Evolutionary conservation across 768 basidiomycete genomes (phyloP).

Genomic region (Tylopilus vinaceipallidus): DNA sequence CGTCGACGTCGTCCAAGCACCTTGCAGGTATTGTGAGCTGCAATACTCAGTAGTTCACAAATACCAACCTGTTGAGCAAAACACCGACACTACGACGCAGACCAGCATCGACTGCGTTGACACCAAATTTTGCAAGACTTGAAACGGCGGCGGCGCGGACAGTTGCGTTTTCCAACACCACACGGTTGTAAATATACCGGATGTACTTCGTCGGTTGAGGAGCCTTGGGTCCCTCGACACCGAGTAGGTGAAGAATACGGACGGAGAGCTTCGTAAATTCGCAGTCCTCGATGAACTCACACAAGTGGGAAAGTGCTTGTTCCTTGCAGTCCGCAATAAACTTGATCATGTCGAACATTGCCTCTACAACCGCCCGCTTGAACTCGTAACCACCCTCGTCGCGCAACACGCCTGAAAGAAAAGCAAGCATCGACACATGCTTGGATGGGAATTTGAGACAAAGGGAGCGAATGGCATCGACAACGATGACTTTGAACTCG

Average conservation of each 20-base stretch:
- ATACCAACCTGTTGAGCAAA: constrained; percentile 71
- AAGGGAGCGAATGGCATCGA: constrained; percentile 95
- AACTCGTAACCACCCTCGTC: constrained; percentile 99
- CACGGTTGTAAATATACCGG: constrained; percentile 99
- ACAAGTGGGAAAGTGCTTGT: constrained; percentile 94
- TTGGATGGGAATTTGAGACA: constrained; percentile 99
- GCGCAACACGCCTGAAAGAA: constrained; percentile 93
- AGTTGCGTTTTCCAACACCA: constrained; percentile 96
- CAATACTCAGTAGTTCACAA: not conserved
- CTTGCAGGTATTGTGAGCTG: constrained; percentile 37
- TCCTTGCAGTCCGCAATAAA: constrained; percentile 95
- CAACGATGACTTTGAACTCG: constrained; percentile 99
- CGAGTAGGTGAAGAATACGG: constrained; percentile 91
- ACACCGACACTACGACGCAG: constrained; percentile 87
- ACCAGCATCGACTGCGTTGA: constrained; percentile 75
- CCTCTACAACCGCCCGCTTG: constrained; percentile 98
- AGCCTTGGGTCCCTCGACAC: constrained; percentile 93
- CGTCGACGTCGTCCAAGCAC: constrained; percentile 97
- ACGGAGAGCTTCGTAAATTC: constrained; percentile 99
- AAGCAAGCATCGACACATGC: constrained; percentile 94
- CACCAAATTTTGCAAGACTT: constrained; percentile 94
- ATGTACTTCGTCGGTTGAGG: constrained; percentile 98
- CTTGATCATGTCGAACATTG: constrained; percentile 99
- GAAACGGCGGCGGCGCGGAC: constrained; percentile 96
- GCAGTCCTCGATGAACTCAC: constrained; percentile 99